Conservation (phyloP, 2,329 filamentous ascomycete genomes). For the Chaetomiaceae sp. region DNA sequence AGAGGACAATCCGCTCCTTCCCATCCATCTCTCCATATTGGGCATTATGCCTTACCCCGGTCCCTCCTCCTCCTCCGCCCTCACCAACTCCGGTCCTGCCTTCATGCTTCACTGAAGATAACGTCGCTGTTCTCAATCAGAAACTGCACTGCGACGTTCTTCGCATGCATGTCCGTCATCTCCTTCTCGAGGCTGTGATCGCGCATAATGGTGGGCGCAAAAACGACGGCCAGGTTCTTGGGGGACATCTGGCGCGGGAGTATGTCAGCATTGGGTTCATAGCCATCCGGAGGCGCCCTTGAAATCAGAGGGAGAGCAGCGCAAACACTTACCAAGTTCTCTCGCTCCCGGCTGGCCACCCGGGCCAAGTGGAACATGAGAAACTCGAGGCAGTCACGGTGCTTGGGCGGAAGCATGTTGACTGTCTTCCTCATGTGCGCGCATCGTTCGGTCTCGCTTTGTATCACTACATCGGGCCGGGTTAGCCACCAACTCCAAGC, state of each 20-base stretch:
- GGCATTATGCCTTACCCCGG: not conserved
- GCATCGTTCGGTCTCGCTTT: slow-evolving; percentile 61
- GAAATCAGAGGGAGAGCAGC: no score
- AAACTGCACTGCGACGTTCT: slow-evolving; percentile 88
- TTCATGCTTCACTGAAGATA: slow-evolving; percentile 58
- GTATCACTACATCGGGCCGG: slow-evolving; percentile 45
- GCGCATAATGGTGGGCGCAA: slow-evolving; percentile 95
- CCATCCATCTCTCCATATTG: not conserved
- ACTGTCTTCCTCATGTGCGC: slow-evolving; percentile 67
- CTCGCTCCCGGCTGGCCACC: slow-evolving; percentile 73
- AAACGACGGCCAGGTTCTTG: slow-evolving; percentile 92
- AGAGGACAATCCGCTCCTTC: no score
- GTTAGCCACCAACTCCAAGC: slow-evolving; percentile 20
- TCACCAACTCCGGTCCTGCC: no score
- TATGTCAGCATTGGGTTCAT: no score
- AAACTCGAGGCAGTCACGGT: slow-evolving; percentile 87
- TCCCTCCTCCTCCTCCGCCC: not conserved
- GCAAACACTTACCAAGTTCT: slow-evolving; percentile 78
- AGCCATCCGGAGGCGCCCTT: no score
- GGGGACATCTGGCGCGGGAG: slow-evolving; percentile 75
- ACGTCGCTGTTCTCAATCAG: slow-evolving; percentile 82
- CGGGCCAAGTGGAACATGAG: slow-evolving; percentile 87
- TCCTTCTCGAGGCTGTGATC: slow-evolving; percentile 84
- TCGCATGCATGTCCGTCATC: slow-evolving; percentile 91
- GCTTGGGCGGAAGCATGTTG: slow-evolving; percentile 70